phyloP scores from a whole-genome alignment of 1,284 basidiomycete genomes.

The Ganoderma lucidum region DNA sequence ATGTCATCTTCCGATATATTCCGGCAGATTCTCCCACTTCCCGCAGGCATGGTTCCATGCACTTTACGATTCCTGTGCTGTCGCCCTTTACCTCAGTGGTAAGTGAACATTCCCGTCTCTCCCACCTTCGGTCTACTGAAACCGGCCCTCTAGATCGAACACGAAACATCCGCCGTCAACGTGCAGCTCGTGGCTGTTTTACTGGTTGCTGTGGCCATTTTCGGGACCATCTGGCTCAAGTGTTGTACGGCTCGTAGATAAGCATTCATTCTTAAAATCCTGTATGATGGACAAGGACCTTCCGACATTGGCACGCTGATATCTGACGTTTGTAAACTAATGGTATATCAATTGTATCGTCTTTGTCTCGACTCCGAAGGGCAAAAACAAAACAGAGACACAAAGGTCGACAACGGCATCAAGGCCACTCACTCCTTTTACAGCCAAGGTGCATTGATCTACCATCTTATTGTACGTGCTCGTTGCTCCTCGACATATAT shows the following conservation, averaged over 20 bases:
- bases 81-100: conserved; percentile 77
- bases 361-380: too few species aligned
- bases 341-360: not conserved
- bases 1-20: conserved; percentile 6
- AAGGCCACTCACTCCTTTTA: too few species aligned
- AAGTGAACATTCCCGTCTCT: conserved; percentile 32
- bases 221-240: conserved; percentile 22
- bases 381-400: too few species aligned
- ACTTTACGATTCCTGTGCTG: conserved; percentile 74
- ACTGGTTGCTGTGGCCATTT: conserved; percentile 11
- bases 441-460: not conserved
- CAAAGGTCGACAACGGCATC: too few species aligned
- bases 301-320: not conserved
- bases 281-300: too few species aligned
- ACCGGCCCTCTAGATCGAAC: conserved; percentile 55
- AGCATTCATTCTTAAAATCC: too few species aligned
- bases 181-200: conserved; percentile 51
- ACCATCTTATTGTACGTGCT: not conserved
- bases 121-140: conserved; percentile 2
- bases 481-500: not conserved
- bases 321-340: not conserved
- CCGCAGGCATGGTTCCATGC: conserved; percentile 48
- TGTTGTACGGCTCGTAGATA: conserved; percentile 12
- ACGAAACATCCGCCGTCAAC: conserved; percentile 65
- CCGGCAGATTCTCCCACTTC: conserved; percentile 32